Percentiles rank a stretch among this genome's conserved stretches.
phyloP scores from a whole-genome alignment of 441 rosid species.

The Gossypium davidsonii region DNA sequence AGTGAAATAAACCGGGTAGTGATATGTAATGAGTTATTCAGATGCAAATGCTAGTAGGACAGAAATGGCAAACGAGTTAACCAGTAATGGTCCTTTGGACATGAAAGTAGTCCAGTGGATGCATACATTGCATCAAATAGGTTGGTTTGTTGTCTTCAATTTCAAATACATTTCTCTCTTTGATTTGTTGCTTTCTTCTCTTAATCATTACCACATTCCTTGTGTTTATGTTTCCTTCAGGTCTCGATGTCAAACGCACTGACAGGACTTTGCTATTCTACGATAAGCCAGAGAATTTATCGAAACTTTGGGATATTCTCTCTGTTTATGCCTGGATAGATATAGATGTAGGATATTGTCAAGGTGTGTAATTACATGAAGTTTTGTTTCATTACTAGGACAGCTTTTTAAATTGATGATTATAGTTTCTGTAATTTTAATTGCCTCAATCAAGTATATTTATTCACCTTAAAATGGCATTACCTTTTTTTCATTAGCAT shows the following conservation, averaged over 20 bases:
- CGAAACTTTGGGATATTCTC: slow-evolving; percentile 91
- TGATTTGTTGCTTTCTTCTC: not conserved
- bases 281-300: slow-evolving; percentile 78
- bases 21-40: slow-evolving; percentile 21
- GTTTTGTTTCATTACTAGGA: not conserved
- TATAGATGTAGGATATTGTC: slow-evolving; percentile 85
- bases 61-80: slow-evolving; percentile 46
- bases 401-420: not conserved
- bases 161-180: not conserved
- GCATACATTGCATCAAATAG: slow-evolving; percentile 89
- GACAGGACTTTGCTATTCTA: slow-evolving; percentile 83
- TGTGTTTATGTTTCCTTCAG: slow-evolving; percentile 29
- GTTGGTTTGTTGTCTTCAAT: slow-evolving; percentile 27
- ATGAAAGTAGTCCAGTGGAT: slow-evolving; percentile 79
- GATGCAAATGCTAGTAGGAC: slow-evolving; percentile 31
- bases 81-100: slow-evolving; percentile 51
- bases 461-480: not conserved
- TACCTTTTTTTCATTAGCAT: too few relatives aligned
- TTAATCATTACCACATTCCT: not conserved
- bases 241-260: slow-evolving; percentile 88
- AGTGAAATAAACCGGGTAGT: slow-evolving; percentile 12
- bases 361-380: slow-evolving; percentile 46
- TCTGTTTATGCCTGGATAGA: slow-evolving; percentile 93
- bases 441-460: not conserved
- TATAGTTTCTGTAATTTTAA: not conserved